These are phyloP conservation scores for Pelagomonas calceolata DNA, from an alignment of 108 stramenopile genomes.

Conservation along the genomic window DNA sequence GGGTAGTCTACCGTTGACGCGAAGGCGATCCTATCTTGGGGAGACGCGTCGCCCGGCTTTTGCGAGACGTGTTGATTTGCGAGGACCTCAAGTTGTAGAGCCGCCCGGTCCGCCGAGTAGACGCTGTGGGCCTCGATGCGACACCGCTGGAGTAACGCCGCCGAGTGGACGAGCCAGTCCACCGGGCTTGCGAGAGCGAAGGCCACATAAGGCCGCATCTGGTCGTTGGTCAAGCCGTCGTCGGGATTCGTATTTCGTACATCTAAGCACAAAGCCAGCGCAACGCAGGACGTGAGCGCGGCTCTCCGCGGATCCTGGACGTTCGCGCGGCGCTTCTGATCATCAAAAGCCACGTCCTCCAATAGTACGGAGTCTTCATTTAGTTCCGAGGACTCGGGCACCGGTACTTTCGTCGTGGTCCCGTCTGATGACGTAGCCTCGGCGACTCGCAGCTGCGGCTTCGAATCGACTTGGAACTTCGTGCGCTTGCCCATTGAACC, in stretches of 20 bases:
- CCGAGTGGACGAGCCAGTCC: constrained; percentile 88
- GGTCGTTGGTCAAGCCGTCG: constrained; percentile 83
- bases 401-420: neutral
- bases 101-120: constrained; percentile 64
- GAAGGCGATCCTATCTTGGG: neutral
- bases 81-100: constrained; percentile 91
- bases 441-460: constrained; percentile 31
- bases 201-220: constrained; percentile 87
- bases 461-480: constrained; percentile 32
- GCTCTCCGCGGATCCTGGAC: constrained; percentile 26
- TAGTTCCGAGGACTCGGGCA: constrained; percentile 27
- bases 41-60: neutral
- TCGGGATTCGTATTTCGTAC: constrained; percentile 81
- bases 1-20: neutral
- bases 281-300: constrained; percentile 65
- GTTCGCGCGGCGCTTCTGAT: constrained; percentile 48
- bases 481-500: constrained; percentile 47
- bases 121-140: constrained; percentile 81
- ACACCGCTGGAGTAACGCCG: constrained; percentile 76
- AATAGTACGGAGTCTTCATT: constrained; percentile 73
- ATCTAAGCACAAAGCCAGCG: constrained; percentile 87
- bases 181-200: constrained; percentile 46
- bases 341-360: constrained; percentile 64
- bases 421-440: neutral
- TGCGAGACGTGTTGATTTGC: constrained; percentile 68